These are phyloP conservation scores for Sequoia sempervirens DNA, from an alignment of 75 land plant genomes.

Conservation along the genomic window DNA sequence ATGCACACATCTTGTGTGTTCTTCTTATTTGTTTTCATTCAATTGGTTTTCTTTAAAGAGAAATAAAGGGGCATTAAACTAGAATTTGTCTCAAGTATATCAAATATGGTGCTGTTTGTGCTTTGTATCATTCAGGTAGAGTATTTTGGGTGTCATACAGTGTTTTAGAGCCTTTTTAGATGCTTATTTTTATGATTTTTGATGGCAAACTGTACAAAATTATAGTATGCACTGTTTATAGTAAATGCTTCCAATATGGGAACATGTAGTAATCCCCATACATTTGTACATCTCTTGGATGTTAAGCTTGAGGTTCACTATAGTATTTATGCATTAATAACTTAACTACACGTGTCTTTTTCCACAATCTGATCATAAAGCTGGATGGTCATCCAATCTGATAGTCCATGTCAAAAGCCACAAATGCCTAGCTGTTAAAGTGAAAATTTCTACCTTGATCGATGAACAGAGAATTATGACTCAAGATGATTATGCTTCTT, in stretches of 20 bases:
- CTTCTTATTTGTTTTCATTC: neutral
- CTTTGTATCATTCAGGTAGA: neutral
- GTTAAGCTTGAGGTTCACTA: neutral
- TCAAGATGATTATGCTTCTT: neutral
- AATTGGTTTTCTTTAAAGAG: neutral
- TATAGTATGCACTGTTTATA: neutral
- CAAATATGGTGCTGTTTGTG: neutral
- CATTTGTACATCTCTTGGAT: neutral
- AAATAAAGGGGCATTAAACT: neutral
- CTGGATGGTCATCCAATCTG: neutral
- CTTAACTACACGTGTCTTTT: neutral
- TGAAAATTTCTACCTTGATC: neutral
- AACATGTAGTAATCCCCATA: neutral
- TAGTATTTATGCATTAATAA: neutral
- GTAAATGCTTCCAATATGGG: neutral
- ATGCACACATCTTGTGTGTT: neutral
- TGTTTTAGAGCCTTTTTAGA: neutral
- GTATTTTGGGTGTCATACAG: neutral
- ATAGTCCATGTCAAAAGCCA: neutral
- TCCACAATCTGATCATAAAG: neutral
- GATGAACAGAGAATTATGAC: neutral
- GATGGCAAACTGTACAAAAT: neutral
- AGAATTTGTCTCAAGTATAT: neutral
- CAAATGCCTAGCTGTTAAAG: neutral
- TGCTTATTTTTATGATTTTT: neutral